Conservation (phyloP, 352 stramenopile species). For the Phytophthora sansomeana region DNA sequence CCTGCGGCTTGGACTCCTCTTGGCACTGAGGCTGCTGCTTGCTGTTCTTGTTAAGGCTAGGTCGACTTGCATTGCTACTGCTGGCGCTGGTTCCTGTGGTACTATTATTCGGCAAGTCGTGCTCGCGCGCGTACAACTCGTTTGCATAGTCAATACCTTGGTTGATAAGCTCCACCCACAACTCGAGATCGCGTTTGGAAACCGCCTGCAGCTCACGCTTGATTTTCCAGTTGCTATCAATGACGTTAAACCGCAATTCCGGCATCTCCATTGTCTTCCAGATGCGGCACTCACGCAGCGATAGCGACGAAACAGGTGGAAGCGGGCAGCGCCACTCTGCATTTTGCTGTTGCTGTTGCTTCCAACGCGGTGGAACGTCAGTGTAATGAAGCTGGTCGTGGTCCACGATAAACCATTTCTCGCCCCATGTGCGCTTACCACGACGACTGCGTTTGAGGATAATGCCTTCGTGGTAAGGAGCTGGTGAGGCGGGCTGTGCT, state of each 20-base stretch:
- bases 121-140: slow-evolving; percentile 44
- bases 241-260: slow-evolving; percentile 79
- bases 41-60: slow-evolving; percentile 28
- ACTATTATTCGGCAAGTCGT: slow-evolving; percentile 49
- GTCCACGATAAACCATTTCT: slow-evolving; percentile 78
- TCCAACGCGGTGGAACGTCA: slow-evolving; percentile 44
- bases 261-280: slow-evolving; percentile 91
- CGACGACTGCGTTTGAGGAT: slow-evolving; percentile 82
- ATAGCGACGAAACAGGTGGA: slow-evolving; percentile 64
- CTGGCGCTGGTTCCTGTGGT: slow-evolving; percentile 39
- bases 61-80: slow-evolving; percentile 40
- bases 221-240: slow-evolving; percentile 85
- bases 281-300: slow-evolving; percentile 76
- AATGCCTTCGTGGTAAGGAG: slow-evolving; percentile 59
- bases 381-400: slow-evolving; percentile 81
- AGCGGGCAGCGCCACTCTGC: slow-evolving; percentile 36
- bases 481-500: slow-evolving; percentile 39
- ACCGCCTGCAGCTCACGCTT: slow-evolving; percentile 78
- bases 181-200: slow-evolving; percentile 64
- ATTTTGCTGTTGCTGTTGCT: slow-evolving; percentile 41
- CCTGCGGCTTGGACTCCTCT: slow-evolving; percentile 20
- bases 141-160: slow-evolving; percentile 84
- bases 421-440: slow-evolving; percentile 71
- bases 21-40: slow-evolving; percentile 25
- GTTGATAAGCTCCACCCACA: slow-evolving; percentile 80